These are phyloP conservation scores for Psidium friedrichsthalianum DNA, from an alignment of 345 rosid genomes.

Conservation along the genomic window DNA sequence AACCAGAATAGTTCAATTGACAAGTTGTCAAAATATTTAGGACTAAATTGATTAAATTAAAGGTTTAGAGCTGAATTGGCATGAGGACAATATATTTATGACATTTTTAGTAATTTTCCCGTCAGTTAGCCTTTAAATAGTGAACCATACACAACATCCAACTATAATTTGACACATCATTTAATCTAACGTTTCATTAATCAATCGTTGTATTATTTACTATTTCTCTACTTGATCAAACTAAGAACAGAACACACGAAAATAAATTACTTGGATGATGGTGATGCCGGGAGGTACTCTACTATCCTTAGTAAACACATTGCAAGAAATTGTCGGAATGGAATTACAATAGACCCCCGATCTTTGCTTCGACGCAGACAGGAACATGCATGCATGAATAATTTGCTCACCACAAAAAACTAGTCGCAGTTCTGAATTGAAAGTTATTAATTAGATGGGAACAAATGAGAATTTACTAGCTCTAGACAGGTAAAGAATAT, in stretches of 20 bases:
- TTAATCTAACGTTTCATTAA: not conserved
- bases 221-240: not conserved
- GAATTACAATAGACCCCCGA: not conserved
- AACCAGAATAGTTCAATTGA: too few relatives aligned
- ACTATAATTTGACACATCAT: not conserved
- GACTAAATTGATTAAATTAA: too few relatives aligned
- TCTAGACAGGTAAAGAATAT: not conserved
- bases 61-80: too few relatives aligned
- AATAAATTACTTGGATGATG: not conserved
- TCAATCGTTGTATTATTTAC: not conserved
- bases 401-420: not conserved
- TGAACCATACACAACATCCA: fast-evolving
- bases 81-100: too few relatives aligned
- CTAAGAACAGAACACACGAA: not conserved
- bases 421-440: not conserved
- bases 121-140: not conserved
- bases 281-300: not conserved
- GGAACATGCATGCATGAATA: not conserved
- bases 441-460: not conserved
- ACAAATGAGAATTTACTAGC: not conserved
- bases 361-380: not conserved
- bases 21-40: too few relatives aligned
- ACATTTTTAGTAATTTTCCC: too few relatives aligned
- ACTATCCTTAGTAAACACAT: not conserved
- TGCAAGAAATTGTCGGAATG: not conserved